Percentiles rank a stretch among this genome's conserved stretches.
phyloP scores from a whole-genome alignment of 2,329 filamentous ascomycete genomes.

The Cladophialophora exuberans region DNA sequence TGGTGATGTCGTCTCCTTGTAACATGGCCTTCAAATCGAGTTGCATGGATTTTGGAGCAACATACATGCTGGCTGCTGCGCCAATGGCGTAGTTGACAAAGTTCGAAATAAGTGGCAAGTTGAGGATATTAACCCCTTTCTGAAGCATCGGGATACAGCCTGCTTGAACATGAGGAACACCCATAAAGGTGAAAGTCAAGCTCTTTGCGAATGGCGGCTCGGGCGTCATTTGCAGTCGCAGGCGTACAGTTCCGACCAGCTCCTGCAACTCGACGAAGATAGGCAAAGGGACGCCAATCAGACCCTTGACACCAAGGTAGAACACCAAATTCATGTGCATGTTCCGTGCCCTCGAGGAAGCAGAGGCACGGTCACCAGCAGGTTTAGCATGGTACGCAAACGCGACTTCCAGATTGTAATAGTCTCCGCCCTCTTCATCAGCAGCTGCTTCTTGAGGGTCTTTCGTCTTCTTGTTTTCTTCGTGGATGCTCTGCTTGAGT shows the following conservation, averaged over 20 bases:
- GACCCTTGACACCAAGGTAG: constrained; percentile 84
- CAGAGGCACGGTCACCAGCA: constrained; percentile 67
- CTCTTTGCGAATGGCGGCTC: constrained; percentile 92
- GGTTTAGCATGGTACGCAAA: constrained; percentile 90
- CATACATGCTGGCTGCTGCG: constrained; percentile 84
- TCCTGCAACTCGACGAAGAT: constrained; percentile 89
- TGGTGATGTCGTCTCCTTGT: constrained; percentile 87
- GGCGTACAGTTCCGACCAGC: constrained; percentile 82
- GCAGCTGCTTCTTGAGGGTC: constrained; percentile 86
- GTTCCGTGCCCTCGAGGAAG: constrained; percentile 83
- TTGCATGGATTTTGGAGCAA: constrained; percentile 91
- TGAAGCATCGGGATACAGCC: constrained; percentile 93
- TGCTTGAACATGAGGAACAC: constrained; percentile 83
- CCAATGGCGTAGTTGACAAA: constrained; percentile 96
- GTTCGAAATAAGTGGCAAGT: constrained; percentile 88
- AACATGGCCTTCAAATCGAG: constrained; percentile 89
- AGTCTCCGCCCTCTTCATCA: constrained; percentile 86
- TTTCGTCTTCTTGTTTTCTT: constrained; percentile 77
- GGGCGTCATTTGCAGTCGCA: constrained; percentile 83
- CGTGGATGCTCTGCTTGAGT: constrained; percentile 78
- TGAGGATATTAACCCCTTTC: constrained; percentile 85
- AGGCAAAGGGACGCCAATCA: constrained; percentile 86
- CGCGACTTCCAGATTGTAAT: constrained; percentile 88
- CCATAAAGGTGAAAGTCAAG: constrained; percentile 92
- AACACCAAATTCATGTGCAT: constrained; percentile 98